These are phyloP conservation scores for Polyporus arcularius DNA, from an alignment of 768 basidiomycete species.

Conservation along the genomic window DNA sequence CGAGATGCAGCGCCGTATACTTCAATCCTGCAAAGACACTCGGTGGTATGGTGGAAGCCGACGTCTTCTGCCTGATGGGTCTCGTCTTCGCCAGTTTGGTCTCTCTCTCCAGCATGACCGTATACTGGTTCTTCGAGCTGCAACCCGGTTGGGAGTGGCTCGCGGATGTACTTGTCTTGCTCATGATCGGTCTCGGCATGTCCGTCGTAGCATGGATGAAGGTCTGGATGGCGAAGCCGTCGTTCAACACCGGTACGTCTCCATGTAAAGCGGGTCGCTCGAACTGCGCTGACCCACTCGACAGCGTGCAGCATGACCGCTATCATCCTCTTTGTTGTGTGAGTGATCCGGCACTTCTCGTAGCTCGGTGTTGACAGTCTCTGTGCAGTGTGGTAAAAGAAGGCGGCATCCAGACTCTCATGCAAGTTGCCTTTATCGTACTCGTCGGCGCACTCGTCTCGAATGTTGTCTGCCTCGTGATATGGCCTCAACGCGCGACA, in stretches of 20 bases:
- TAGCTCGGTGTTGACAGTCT: background rate
- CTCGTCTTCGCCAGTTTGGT: conserved; percentile 72
- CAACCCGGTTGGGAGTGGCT: conserved; percentile 71
- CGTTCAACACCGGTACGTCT: conserved; percentile 79
- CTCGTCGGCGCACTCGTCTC: conserved; percentile 74
- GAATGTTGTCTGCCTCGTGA: conserved; percentile 78
- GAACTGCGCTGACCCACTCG: background rate
- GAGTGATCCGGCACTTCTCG: conserved; percentile 18
- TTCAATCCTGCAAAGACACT: conserved; percentile 93
- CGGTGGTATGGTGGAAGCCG: conserved; percentile 92
- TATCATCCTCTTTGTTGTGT: conserved; percentile 86
- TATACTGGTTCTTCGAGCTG: conserved; percentile 79
- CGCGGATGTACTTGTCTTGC: conserved; percentile 70
- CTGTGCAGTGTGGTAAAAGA: conserved; percentile 75
- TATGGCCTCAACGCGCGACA: conserved; percentile 89
- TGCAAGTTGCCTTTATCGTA: conserved; percentile 78
- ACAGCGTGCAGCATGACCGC: conserved; percentile 83
- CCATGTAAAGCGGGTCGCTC: background rate
- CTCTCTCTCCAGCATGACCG: conserved; percentile 72
- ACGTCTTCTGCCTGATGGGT: conserved; percentile 74
- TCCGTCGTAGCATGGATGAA: conserved; percentile 88
- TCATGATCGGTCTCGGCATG: conserved; percentile 86
- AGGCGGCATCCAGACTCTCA: conserved; percentile 74
- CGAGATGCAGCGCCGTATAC: conserved; percentile 64
- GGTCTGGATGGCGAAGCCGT: conserved; percentile 85